phyloP scores from a whole-genome alignment of 768 basidiomycete species.

The Naganishia onofrii region DNA sequence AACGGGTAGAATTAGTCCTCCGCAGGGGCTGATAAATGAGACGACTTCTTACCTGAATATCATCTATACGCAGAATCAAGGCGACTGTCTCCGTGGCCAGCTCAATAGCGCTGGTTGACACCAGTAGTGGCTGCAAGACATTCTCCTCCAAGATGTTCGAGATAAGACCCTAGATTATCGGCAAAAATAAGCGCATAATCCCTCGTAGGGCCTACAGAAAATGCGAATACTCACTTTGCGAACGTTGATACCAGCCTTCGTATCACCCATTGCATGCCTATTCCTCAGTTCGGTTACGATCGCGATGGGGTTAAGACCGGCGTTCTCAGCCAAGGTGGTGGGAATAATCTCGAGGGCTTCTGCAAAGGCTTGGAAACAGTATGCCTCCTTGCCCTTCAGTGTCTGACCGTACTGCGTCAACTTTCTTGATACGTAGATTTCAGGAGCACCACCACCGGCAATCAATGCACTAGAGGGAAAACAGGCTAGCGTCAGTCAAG shows the following conservation, averaged over 20 bases:
- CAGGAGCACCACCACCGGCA: conserved; percentile 93
- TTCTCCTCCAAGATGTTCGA: conserved; percentile 97
- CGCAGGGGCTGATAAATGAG: background rate
- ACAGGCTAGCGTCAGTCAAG: background rate
- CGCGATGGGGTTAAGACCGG: conserved; percentile 93
- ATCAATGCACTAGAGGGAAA: conserved; percentile 70
- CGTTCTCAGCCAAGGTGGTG: conserved; percentile 95
- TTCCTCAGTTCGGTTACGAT: conserved; percentile 98
- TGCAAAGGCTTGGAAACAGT: conserved; percentile 97
- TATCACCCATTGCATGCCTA: conserved; percentile 90
- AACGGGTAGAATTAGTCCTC: background rate
- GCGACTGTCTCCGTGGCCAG: conserved; percentile 97
- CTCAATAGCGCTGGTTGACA: conserved; percentile 92
- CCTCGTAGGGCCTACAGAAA: background rate
- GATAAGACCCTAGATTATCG: conserved; percentile 72
- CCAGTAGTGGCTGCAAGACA: conserved; percentile 91
- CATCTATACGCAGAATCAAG: conserved; percentile 90
- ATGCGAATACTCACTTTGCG: conserved; percentile 70
- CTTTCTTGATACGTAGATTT: conserved; percentile 91
- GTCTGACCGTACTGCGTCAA: conserved; percentile 88
- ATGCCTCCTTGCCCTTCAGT: conserved; percentile 95
- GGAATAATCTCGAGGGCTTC: conserved; percentile 98
- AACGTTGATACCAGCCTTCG: conserved; percentile 95
- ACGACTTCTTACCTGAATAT: conserved; percentile 48
- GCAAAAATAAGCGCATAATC: background rate